Conservation (phyloP, 1,284 basidiomycete species). For the Schizophyllum commune region DNA sequence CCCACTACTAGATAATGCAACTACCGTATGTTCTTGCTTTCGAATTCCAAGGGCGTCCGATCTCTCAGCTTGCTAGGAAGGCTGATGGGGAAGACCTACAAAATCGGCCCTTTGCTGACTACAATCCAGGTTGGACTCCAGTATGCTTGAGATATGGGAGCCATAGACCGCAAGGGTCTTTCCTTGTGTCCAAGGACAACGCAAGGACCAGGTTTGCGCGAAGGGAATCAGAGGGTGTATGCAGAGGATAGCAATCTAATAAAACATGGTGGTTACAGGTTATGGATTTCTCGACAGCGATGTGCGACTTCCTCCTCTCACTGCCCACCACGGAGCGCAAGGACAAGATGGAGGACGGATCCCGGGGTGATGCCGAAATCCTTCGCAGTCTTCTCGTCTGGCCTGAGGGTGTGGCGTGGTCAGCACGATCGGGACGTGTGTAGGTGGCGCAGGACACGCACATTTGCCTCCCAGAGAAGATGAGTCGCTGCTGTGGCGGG, state of each 20-base stretch:
- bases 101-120: no score
- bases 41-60: no score
- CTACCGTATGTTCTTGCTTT: no score
- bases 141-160: no score
- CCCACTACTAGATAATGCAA: no score
- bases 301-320: slow-evolving; percentile 12
- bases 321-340: slow-evolving; percentile 82
- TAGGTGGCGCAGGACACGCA: slow-evolving; percentile 32
- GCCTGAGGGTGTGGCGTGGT: slow-evolving; percentile 27
- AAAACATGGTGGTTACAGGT: neutral
- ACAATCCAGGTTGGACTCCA: no score
- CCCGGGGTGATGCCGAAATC: slow-evolving; percentile 81
- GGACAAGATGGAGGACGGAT: slow-evolving; percentile 84
- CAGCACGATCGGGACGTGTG: neutral
- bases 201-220: no score
- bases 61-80: no score
- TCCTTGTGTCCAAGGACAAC: no score
- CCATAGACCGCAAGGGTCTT: no score
- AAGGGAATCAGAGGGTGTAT: neutral
- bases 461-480: slow-evolving; percentile 95
- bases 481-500: slow-evolving; percentile 92
- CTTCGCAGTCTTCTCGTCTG: slow-evolving; percentile 83
- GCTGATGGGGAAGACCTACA: no score
- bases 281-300: neutral
- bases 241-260: neutral